Conservation (phyloP, 768 basidiomycete species). For the Russula brevipes region DNA sequence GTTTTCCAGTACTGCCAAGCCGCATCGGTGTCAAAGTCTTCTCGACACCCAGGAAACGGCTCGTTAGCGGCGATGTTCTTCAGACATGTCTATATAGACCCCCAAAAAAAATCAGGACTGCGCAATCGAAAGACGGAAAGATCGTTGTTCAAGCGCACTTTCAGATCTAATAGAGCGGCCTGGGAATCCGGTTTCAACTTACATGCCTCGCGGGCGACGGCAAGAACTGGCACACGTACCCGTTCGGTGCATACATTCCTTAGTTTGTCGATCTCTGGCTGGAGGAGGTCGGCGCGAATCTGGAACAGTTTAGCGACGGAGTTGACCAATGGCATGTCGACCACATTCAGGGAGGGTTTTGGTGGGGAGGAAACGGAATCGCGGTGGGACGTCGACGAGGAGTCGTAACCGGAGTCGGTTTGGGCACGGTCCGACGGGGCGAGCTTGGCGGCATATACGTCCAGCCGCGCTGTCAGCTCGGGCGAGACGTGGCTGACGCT, state of each 20-base stretch:
- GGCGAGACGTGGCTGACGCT: constrained; percentile 72
- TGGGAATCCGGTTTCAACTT: constrained; percentile 30
- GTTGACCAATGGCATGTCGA: constrained; percentile 73
- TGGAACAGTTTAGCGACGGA: constrained; percentile 71
- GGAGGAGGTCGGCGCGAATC: constrained; percentile 58
- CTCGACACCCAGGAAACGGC: constrained; percentile 77
- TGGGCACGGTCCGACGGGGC: constrained; percentile 47
- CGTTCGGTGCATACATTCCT: constrained; percentile 69
- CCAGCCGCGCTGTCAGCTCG: constrained; percentile 76
- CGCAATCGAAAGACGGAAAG: constrained; percentile 10
- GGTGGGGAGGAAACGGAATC: constrained; percentile 42
- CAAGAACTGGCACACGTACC: constrained; percentile 35
- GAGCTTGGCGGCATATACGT: constrained; percentile 78
- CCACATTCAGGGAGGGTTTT: constrained; percentile 43
- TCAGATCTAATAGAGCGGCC: constrained; percentile 84
- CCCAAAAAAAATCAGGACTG: constrained; percentile 7
- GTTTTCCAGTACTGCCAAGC: constrained; percentile 84
- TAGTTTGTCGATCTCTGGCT: constrained; percentile 67
- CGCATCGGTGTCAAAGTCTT: constrained; percentile 79
- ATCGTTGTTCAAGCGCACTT: constrained; percentile 43
- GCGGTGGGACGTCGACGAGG: constrained; percentile 53
- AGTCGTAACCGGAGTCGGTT: constrained; percentile 64
- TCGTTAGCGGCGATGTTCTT: constrained; percentile 85
- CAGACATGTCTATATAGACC: constrained; percentile 61
- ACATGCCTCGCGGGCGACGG: not conserved